Evolutionary conservation across 2,329 filamentous ascomycete species (phyloP).

Genomic region (Biscogniauxia sp.): DNA sequence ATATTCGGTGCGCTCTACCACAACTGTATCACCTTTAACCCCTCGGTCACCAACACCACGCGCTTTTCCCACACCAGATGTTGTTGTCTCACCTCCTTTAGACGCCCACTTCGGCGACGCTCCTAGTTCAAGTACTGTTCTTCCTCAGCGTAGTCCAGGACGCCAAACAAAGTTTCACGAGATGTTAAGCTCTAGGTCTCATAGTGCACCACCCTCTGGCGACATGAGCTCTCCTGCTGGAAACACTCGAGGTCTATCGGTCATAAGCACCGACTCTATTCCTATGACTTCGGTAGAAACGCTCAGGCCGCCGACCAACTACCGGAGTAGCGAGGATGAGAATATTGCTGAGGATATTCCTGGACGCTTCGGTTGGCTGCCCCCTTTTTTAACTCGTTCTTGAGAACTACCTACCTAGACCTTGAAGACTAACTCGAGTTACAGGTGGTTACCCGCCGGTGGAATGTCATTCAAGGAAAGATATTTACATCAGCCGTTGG

Average conservation of each 20-base stretch:
- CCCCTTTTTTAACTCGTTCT: neutral
- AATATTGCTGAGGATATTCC: constrained; percentile 19
- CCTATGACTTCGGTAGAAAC: constrained; percentile 18
- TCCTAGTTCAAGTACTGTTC: neutral
- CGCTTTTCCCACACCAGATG: constrained; percentile 2
- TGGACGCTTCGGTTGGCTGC: constrained; percentile 20
- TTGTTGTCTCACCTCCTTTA: constrained; percentile 1
- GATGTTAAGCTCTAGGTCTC: constrained; percentile 17
- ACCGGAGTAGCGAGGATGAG: constrained; percentile 14
- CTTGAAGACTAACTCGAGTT: constrained; percentile 2
- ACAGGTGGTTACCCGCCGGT: constrained; percentile 27
- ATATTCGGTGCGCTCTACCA: neutral
- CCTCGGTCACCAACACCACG: neutral
- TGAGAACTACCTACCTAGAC: neutral
- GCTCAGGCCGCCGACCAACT: constrained; percentile 6
- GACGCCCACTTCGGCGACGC: neutral
- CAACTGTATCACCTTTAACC: neutral
- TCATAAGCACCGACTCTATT: constrained; percentile 9
- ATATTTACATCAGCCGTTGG: constrained; percentile 27
- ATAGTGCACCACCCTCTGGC: constrained; percentile 4
- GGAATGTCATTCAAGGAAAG: constrained; percentile 28
- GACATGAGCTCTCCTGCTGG: constrained; percentile 8
- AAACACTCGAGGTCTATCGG: constrained; percentile 5
- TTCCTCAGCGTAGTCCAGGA: neutral
- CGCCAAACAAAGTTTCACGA: constrained; percentile 24